Base-by-base conservation (phyloP, 805 yeast genomes). In the Ogataea henricii region DNA sequence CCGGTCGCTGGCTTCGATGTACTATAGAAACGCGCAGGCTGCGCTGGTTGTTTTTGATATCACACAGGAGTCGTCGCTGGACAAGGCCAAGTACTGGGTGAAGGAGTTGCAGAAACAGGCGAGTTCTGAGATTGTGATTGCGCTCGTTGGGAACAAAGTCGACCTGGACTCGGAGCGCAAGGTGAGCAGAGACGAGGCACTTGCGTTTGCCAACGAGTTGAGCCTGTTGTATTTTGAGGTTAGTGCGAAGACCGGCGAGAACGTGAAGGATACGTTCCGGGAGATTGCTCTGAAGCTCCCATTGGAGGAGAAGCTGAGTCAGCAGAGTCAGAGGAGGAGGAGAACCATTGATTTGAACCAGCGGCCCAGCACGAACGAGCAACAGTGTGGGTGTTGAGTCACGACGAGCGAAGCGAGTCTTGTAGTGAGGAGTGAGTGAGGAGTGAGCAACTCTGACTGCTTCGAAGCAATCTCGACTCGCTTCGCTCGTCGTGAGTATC, bases 51-150 rank as follows among this genome's bases (percentile, higher is more conserved):
- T 86, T 2, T 87, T 81, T 60, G 95, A 87, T 63, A 80, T 87
- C 46, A 84, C 91, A 1, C 82, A 79, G 54, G 73, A 76, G 32
- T 73, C 85, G 6, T 88, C 96, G 2, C 71, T 85, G 46, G 75
- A 73, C 40, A 81, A 83, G 60, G 92, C 92, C 2, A 81, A 83
- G 56, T 80, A 81, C 39, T 87, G 92, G 92, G 82, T 85, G 30
- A 82, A 83, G 58, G 94, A 87, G 65, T 68, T 87, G 52, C 88
- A 87, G 68, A 82, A 85, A 53, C 97, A 90, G 64, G 95, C 95
- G 63, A 79, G 78, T 12, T 63, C 77, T 46, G 80, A 83, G 45
- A 81, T 91, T 44, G 83, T 90, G 38, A 87, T 94, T 54, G 89
- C 92, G 27, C 66, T 87, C 33, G 88, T 84, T n/a, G 95, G 91